Conservation (phyloP, 2,329 filamentous ascomycete genomes). For the Orbilia brochopaga region DNA sequence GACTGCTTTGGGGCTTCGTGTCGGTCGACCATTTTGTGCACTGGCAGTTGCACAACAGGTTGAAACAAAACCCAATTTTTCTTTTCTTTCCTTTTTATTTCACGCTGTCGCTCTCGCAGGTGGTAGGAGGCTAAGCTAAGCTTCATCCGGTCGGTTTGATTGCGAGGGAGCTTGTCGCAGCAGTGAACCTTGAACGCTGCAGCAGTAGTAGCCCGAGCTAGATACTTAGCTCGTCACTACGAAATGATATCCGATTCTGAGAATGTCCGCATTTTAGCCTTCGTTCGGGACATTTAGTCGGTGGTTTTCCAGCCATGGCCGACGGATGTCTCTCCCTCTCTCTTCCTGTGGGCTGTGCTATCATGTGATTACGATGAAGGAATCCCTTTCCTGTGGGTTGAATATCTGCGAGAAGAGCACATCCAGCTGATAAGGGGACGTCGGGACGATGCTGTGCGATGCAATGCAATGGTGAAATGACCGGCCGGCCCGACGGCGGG, state of each 20-base stretch:
- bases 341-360: slow-evolving; percentile 41
- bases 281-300: slow-evolving; percentile 21
- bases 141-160: slow-evolving; percentile 35
- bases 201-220: slow-evolving; percentile 36
- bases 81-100: slow-evolving; percentile 6
- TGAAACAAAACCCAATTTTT: slow-evolving; percentile 22
- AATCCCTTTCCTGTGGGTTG: not conserved
- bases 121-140: slow-evolving; percentile 29
- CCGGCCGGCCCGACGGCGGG: too few species aligned
- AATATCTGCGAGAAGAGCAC: not conserved
- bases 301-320: not conserved
- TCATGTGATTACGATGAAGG: slow-evolving; percentile 30
- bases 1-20: slow-evolving; percentile 26
- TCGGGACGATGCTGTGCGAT: too few species aligned
- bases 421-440: not conserved
- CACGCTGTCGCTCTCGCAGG: slow-evolving; percentile 12
- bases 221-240: not conserved
- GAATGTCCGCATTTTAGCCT: slow-evolving; percentile 35
- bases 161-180: slow-evolving; percentile 8
- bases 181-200: slow-evolving; percentile 48
- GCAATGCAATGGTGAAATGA: too few species aligned
- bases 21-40: slow-evolving; percentile 34
- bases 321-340: slow-evolving; percentile 33
- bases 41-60: slow-evolving; percentile 36
- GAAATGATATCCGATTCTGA: too few species aligned